Percentiles rank a stretch among this genome's conserved stretches.
Conservation (phyloP, 345 rosid genomes). For the Citrus australasica region DNA sequence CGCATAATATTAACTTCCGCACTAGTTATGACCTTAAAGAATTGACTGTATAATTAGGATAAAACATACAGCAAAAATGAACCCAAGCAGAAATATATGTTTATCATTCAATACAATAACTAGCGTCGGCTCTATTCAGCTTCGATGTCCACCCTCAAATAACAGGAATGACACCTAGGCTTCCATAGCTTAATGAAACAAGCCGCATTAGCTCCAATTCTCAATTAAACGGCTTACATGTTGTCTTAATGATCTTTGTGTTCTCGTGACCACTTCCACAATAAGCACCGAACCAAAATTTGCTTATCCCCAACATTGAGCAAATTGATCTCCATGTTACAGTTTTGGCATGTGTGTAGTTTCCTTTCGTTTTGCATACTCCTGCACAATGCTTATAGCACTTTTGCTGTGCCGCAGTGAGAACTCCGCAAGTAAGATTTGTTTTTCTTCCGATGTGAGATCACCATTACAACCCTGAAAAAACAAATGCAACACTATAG, state of each 20-base stretch:
- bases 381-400: constrained; percentile 59
- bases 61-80: too few relatives aligned
- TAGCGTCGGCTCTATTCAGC: background rate
- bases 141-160: background rate
- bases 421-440: constrained; percentile 82
- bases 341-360: constrained; percentile 22
- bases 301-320: background rate
- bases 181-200: background rate
- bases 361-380: constrained; percentile 59
- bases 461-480: constrained; percentile 84
- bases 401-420: constrained; percentile 79
- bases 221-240: background rate
- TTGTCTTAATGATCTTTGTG: background rate
- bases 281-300: background rate
- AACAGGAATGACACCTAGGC: background rate
- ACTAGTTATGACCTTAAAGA: too few relatives aligned
- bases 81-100: too few relatives aligned
- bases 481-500: background rate
- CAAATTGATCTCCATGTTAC: constrained; percentile 16
- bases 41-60: too few relatives aligned
- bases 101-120: background rate
- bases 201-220: background rate
- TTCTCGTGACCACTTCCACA: background rate
- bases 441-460: constrained; percentile 61
- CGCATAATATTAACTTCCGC: too few relatives aligned